Evolutionary conservation across 495 filamentous ascomycete species (phyloP).

Genomic region (Neurospora tetraspora): DNA sequence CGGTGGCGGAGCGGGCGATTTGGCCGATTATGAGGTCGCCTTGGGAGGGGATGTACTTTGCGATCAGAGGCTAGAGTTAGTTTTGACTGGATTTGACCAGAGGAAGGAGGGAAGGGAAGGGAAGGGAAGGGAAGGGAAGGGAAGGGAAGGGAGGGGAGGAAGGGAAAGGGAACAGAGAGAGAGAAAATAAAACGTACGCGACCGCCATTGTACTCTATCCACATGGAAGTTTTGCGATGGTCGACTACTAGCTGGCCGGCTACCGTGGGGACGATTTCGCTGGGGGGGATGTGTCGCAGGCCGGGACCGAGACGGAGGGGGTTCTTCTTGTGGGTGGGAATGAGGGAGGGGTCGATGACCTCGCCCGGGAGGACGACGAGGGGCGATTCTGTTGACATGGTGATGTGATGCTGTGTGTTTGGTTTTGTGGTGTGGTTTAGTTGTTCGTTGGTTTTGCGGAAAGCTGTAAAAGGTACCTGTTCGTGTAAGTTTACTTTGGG

Average conservation of each 20-base stretch:
- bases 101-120: not conserved
- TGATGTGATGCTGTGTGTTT: not conserved
- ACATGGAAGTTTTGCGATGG: slow-evolving; percentile 65
- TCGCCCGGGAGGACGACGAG: slow-evolving; percentile 72
- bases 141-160: not conserved
- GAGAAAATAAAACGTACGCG: slow-evolving; percentile 35
- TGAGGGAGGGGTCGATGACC: slow-evolving; percentile 51
- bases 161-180: not conserved
- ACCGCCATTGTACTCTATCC: slow-evolving; percentile 60
- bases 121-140: not conserved
- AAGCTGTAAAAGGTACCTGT: not conserved
- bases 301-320: slow-evolving; percentile 80
- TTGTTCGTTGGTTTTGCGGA: not conserved
- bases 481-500: not conserved
- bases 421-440: slow-evolving; percentile 1
- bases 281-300: slow-evolving; percentile 61
- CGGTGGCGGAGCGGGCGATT: slow-evolving; percentile 60
- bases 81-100: not conserved
- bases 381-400: slow-evolving; percentile 39
- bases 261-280: slow-evolving; percentile 59
- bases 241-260: slow-evolving; percentile 74
- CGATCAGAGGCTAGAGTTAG: not conserved
- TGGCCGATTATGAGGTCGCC: slow-evolving; percentile 81
- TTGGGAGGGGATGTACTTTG: slow-evolving; percentile 55
- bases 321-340: slow-evolving; percentile 50